Evolutionary conservation across 1,284 basidiomycete genomes (phyloP).

Genomic region (Hemileia vastatrix): DNA sequence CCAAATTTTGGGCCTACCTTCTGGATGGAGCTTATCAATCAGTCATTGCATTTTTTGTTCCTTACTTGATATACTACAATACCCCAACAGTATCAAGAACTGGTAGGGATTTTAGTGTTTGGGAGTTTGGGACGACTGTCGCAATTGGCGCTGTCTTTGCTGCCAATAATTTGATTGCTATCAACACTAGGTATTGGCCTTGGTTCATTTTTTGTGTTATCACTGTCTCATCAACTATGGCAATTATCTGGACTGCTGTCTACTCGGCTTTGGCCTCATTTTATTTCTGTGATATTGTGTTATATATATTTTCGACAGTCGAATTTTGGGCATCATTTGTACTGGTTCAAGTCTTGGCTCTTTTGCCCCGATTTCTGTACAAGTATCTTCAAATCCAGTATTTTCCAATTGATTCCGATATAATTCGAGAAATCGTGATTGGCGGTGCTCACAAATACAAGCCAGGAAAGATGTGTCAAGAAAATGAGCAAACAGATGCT

Average conservation of each 20-base stretch:
- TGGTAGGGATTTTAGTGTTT: slow-evolving; percentile 47
- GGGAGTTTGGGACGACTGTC: slow-evolving; percentile 87
- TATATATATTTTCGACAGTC: slow-evolving; percentile 63
- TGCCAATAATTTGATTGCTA: slow-evolving; percentile 76
- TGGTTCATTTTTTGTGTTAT: slow-evolving; percentile 19
- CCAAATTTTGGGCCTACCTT: slow-evolving; percentile 93
- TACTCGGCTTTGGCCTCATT: slow-evolving; percentile 17
- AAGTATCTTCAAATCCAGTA: slow-evolving; percentile 62
- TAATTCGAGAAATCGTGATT: slow-evolving; percentile 21
- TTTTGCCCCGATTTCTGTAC: slow-evolving; percentile 61
- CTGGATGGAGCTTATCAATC: slow-evolving; percentile 88
- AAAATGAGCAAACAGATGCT: no score
- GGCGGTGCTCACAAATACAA: slow-evolving; percentile 10
- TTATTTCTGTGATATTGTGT: slow-evolving; percentile 44
- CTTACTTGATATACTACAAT: slow-evolving; percentile 65
- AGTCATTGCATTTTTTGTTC: slow-evolving; percentile 77
- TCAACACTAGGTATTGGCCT: slow-evolving; percentile 70
- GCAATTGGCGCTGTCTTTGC: slow-evolving; percentile 74
- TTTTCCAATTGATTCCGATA: slow-evolving; percentile 53
- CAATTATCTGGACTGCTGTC: slow-evolving; percentile 20
- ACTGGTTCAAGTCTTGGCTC: slow-evolving; percentile 58
- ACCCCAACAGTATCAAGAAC: slow-evolving; percentile 46
- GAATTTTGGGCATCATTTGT: slow-evolving; percentile 72
- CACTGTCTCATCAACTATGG: slow-evolving; percentile 15
- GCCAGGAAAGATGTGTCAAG: no score